Base-by-base conservation (phyloP, 208 protist species). In the Jaenimonas drosophilae region DNA sequence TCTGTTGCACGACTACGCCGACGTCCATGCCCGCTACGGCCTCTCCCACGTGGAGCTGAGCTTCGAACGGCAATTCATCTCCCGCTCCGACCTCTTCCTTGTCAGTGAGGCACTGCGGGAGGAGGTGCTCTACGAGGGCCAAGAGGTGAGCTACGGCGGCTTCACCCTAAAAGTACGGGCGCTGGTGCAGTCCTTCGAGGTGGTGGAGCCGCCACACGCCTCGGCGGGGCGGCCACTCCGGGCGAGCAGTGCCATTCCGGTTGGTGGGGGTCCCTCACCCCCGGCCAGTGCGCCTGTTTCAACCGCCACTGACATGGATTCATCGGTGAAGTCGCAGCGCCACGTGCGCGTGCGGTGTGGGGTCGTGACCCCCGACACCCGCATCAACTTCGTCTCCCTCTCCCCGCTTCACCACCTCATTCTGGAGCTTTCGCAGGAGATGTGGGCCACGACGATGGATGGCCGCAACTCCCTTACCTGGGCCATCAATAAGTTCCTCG, bases 381-480 rank as follows among this genome's bases (percentile, higher is more conserved):
- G 57, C 24, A 62, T 89, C 26, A 92, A 88, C 60, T 92, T 89
- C 34, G 61, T 64, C 30, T 89, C 84, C 0, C 67, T 82, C 34
- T 92, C 84, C 0, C 69, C 78, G 4, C 59, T 86, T 16, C 63
- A 89, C 64, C 83, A 78, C 66, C 39, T 92, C 26, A 51, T 89
- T 14, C 30, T 92, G 3, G 79, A 92, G 63, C 65, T 92, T 14
- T 55, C 76, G 28, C 37, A 59, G 4, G 76, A 92, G 49, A 92
- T 92, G 84, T 92, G 84, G 80, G 60, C 75, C 49, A 68, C 72
- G 12, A 83, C 78, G 9, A 49, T 86, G 17, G 84, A 92, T 47
- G 84, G 84, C 28, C 64, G 76, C 41, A 76, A 87, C 19, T 52
- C 54, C 5, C 49, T 88, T 34, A 69, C 62, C 1, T 80, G 79